Conservation (phyloP, 2,329 filamentous ascomycete species). For the Aspergillus sclerotialis region DNA sequence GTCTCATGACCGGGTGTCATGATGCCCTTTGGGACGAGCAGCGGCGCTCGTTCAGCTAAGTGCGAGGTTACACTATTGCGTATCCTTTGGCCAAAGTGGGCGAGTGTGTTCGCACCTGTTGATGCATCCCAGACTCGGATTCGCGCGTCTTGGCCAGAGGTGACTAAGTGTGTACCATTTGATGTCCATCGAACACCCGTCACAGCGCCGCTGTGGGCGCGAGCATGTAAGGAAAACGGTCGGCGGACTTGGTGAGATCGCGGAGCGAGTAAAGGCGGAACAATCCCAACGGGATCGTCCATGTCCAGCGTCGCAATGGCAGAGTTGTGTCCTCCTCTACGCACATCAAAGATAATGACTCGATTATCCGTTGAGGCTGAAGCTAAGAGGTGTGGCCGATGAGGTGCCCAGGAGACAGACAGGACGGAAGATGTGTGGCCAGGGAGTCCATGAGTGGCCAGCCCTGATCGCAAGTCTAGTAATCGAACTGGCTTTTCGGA, state of each 20-base stretch:
- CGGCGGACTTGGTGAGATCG: slow-evolving; percentile 27
- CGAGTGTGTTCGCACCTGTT: slow-evolving; percentile 77
- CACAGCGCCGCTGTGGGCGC: slow-evolving; percentile 72
- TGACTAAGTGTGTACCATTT: slow-evolving; percentile 68
- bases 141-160: slow-evolving; percentile 73
- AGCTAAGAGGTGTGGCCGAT: slow-evolving; percentile 69
- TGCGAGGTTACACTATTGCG: slow-evolving; percentile 59
- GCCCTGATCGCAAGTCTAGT: slow-evolving; percentile 76
- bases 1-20: slow-evolving; percentile 54
- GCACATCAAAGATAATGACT: slow-evolving; percentile 79
- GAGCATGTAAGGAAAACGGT: slow-evolving; percentile 38
- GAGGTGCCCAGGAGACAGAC: slow-evolving; percentile 73
- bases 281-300: slow-evolving; percentile 70
- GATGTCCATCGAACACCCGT: slow-evolving; percentile 83
- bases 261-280: slow-evolving; percentile 28
- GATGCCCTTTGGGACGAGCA: slow-evolving; percentile 56
- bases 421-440: slow-evolving; percentile 62
- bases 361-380: slow-evolving; percentile 81
- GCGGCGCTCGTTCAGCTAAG: slow-evolving; percentile 54
- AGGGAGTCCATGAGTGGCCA: slow-evolving; percentile 64
- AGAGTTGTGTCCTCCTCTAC: slow-evolving; percentile 60
- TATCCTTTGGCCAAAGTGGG: slow-evolving; percentile 76
- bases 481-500: slow-evolving; percentile 78
- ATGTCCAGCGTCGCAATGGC: slow-evolving; percentile 73
- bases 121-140: slow-evolving; percentile 81